phyloP scores from a whole-genome alignment of 345 rosid species.

The Brassica cretica region DNA sequence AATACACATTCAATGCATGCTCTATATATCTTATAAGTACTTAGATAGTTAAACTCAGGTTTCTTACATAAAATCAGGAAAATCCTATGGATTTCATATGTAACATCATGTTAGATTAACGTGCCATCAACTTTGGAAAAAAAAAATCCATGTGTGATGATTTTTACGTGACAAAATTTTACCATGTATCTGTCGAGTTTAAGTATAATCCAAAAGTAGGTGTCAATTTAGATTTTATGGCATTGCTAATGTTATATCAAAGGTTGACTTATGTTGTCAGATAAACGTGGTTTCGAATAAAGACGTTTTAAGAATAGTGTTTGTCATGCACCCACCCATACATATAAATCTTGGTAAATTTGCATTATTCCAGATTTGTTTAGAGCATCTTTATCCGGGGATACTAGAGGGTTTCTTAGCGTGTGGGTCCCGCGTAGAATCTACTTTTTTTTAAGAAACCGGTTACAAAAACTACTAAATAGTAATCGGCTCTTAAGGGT shows the following conservation, averaged over 20 bases:
- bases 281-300: conserved; percentile 7
- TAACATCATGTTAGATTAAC: conserved; percentile 16
- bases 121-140: conserved; percentile 9
- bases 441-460: too few species aligned
- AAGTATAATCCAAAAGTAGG: background rate
- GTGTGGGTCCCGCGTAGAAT: too few species aligned
- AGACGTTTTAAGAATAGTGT: background rate
- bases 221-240: background rate
- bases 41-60: background rate
- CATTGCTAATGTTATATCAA: conserved; percentile 25
- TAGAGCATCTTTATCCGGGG: background rate
- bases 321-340: conserved; percentile 8
- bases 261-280: conserved; percentile 2
- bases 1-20: background rate
- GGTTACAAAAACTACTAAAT: too few species aligned
- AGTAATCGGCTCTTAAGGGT: too few species aligned
- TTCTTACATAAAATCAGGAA: conserved; percentile 1
- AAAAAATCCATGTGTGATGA: background rate
- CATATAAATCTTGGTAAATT: conserved; percentile 30
- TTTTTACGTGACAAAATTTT: background rate
- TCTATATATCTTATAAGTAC: background rate
- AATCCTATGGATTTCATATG: background rate
- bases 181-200: background rate
- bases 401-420: too few species aligned
- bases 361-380: conserved; percentile 18